A percentile compares a stretch with the other conserved stretches of the same genome.
Evolutionary conservation across 805 yeast species (phyloP).

Genomic region (Metschnikowia hibisci): DNA sequence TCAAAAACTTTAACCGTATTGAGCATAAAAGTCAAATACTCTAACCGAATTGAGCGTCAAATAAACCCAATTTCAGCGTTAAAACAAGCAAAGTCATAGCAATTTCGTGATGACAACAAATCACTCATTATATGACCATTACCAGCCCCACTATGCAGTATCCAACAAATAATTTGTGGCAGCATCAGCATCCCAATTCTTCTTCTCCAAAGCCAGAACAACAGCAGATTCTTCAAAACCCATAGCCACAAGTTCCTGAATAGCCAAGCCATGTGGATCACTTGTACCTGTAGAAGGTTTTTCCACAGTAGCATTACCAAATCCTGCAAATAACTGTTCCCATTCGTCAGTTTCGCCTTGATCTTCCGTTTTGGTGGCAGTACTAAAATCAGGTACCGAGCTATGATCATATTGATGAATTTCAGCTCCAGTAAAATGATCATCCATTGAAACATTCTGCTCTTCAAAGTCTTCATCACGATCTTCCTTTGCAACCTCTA

Average conservation of each 20-base stretch:
- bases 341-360: slow-evolving; percentile 65
- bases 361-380: slow-evolving; percentile 4
- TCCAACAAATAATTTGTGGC: slow-evolving; percentile 88
- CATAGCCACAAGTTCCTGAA: slow-evolving; percentile 83
- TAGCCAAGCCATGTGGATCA: slow-evolving; percentile 48
- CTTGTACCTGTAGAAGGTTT: background rate
- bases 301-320: slow-evolving; percentile 47
- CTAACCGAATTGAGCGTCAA: no score
- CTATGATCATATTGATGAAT: slow-evolving; percentile 10
- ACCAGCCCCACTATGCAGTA: slow-evolving; percentile 47
- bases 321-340: slow-evolving; percentile 91
- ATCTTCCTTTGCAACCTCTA: slow-evolving; percentile 32
- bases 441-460: slow-evolving; percentile 27
- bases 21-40: no score
- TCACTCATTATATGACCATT: background rate
- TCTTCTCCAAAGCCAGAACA: slow-evolving; percentile 59
- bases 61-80: slow-evolving; percentile 10
- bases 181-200: slow-evolving; percentile 71
- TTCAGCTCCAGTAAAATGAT: slow-evolving; percentile 40
- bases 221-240: slow-evolving; percentile 74
- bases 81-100: slow-evolving; percentile 23
- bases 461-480: slow-evolving; percentile 26
- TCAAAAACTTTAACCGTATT: no score
- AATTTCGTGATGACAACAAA: background rate
- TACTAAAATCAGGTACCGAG: slow-evolving; percentile 8